Percentiles rank a stretch among this genome's conserved stretches.
These are phyloP conservation scores for Pseudocercospora cruenta DNA, from an alignment of 2,329 filamentous ascomycete genomes.

Conservation along the genomic window DNA sequence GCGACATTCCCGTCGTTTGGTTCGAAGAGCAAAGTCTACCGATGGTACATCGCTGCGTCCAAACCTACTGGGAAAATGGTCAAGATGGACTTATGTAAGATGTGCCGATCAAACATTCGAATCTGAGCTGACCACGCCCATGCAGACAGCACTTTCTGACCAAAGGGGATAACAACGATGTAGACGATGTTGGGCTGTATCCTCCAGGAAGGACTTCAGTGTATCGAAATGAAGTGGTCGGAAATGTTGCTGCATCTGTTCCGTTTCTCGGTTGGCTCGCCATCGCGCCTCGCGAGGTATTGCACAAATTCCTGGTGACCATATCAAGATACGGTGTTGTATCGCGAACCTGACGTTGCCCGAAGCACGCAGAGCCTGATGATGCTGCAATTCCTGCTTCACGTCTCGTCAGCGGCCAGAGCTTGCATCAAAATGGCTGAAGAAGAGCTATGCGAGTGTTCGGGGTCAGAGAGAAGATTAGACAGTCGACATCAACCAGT, in stretches of 20 bases:
- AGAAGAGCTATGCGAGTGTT: neutral
- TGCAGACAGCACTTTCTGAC: conserved; percentile 8
- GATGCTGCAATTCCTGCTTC: neutral
- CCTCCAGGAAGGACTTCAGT: neutral
- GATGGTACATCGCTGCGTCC: conserved; percentile 9
- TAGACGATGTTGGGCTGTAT: conserved; percentile 6
- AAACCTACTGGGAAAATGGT: neutral
- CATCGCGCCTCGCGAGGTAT: neutral
- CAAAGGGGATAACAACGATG: conserved; percentile 12
- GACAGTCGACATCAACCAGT: conserved; percentile 36
- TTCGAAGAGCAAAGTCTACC: conserved; percentile 4
- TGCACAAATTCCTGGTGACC: neutral
- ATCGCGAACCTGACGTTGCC: neutral
- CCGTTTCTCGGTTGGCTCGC: conserved; percentile 6
- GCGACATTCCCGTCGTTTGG: conserved; percentile 12
- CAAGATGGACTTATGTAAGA: neutral
- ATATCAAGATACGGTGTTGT: neutral
- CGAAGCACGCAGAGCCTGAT: neutral
- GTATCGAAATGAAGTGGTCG: conserved; percentile 3
- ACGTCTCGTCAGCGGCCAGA: neutral
- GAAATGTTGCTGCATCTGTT: neutral
- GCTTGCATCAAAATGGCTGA: neutral
- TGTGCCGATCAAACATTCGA: neutral
- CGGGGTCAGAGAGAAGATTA: conserved; percentile 43
- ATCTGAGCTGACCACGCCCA: neutral